Base-by-base conservation (phyloP, 2,329 filamentous ascomycete species). In the Hawksworthiomyces lignivorus region DNA sequence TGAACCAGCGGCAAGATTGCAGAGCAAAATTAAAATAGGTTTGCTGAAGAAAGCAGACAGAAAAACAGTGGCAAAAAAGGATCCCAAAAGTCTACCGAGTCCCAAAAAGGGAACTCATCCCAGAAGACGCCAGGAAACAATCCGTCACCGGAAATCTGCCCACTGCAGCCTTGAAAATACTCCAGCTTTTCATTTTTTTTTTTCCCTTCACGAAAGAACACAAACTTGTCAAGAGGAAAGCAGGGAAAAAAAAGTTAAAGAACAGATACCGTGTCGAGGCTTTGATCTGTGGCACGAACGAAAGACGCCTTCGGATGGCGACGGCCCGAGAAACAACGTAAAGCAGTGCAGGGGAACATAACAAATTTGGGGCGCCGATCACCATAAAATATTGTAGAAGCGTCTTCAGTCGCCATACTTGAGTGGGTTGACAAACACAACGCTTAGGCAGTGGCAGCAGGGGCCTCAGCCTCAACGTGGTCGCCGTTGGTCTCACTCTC, bases 401-500 rank as follows among this genome's bases (percentile, higher is more conserved):
- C 32, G 41, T 36, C 36, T 41, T 34, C 33, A 20, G 21, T 27
- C 38, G 34, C 43, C 26, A 11, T 43, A 36, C 32, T 35, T 38
- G 12, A 24, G 19, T n/a, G 24, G 22, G 21, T 14, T 26, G 21
- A 34, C 8, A 20, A 22, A 14, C 19, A 15, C 28, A 45, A n/a
- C n/a, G n/a, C 50, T 53, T 61, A 61, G 47, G 61, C 61, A 42
- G 63, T 53, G 38, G 54, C 46, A 18, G 41, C 44, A 30, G 53
- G 46, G 31, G 52, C 48, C 33, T 51, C 49, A 43, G 54, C 46
- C 50, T 61, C 61, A 42, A 59, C 55, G 48, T 73, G 65, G 54
- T 65, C 54, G 47, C 61, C 65, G 53, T 67, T 65, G 53, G 60
- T 54, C 57, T 67, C 65, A 48, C 56, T 53, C 55, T 62, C 60